Percentiles rank a stretch among this genome's conserved stretches.
Evolutionary conservation across 345 rosid genomes (phyloP).

Genomic region (Litchi chinensis): DNA sequence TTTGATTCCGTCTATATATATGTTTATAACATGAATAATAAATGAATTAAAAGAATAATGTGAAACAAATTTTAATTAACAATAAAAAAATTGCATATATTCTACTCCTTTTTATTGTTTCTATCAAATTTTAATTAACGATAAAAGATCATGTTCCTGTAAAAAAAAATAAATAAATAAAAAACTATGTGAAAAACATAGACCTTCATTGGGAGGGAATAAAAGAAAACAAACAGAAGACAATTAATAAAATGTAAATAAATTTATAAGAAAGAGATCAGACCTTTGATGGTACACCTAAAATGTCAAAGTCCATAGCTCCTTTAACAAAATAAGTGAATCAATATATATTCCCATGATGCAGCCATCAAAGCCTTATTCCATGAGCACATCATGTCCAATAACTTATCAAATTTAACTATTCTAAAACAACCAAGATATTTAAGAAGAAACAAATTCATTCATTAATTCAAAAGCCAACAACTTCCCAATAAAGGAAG

Average conservation of each 20-base stretch:
- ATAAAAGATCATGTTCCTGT: too few species aligned
- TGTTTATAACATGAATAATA: too few species aligned
- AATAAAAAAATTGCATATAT: too few species aligned
- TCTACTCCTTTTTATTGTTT: too few species aligned
- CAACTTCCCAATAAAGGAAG: neutral
- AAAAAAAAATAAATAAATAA: too few species aligned
- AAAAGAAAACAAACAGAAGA: neutral
- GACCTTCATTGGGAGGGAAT: neutral
- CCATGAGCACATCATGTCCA: neutral
- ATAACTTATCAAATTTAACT: neutral
- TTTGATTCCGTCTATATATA: too few species aligned
- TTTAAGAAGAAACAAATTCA: neutral
- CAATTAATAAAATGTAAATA: neutral
- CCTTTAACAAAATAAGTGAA: conserved; percentile 54
- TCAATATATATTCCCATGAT: conserved; percentile 1
- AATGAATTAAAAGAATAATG: too few species aligned
- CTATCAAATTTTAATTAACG: too few species aligned
- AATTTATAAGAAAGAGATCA: neutral
- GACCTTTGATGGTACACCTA: neutral
- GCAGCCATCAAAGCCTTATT: neutral
- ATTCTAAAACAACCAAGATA: neutral
- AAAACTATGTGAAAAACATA: neutral
- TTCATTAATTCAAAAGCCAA: neutral
- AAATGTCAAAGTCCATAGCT: conserved; percentile 53
- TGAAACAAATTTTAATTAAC: too few species aligned